These are phyloP conservation scores for Naganishia friedmannii DNA, from an alignment of 768 basidiomycete genomes.

Conservation along the genomic window DNA sequence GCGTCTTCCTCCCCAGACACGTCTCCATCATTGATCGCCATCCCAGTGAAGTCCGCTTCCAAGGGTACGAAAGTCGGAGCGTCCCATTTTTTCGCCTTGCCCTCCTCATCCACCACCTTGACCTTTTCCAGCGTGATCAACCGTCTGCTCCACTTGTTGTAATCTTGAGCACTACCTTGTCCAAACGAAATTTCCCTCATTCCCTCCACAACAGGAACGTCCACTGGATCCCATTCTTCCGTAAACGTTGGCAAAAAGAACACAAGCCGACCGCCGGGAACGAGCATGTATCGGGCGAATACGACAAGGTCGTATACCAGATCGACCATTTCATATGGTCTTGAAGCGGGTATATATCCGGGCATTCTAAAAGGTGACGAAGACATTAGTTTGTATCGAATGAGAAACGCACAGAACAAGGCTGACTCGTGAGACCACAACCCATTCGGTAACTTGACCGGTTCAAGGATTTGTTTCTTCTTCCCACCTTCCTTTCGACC, in stretches of 20 bases:
- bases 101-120: background rate
- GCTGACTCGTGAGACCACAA: constrained; percentile 52
- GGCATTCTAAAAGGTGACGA: constrained; percentile 54
- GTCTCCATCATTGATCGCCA: constrained; percentile 38
- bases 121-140: constrained; percentile 83
- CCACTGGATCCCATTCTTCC: constrained; percentile 84
- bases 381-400: background rate
- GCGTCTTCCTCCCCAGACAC: constrained; percentile 39
- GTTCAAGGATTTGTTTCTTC: constrained; percentile 42
- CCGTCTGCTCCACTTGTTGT: constrained; percentile 93
- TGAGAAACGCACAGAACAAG: background rate
- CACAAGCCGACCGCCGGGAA: constrained; percentile 80
- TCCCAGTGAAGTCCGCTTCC: background rate
- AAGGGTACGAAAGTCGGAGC: constrained; percentile 1
- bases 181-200: constrained; percentile 63
- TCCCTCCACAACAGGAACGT: constrained; percentile 74
- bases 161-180: constrained; percentile 72
- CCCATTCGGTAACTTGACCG: constrained; percentile 50
- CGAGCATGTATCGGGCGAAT: constrained; percentile 77
- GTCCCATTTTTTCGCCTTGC: constrained; percentile 3
- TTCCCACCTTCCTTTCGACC: constrained; percentile 44
- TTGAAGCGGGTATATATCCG: constrained; percentile 80
- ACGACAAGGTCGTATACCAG: constrained; percentile 77
- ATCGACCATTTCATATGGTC: constrained; percentile 84
- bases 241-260: constrained; percentile 80